Base-by-base conservation (phyloP, 169 alveolate species). In the Babesia microti region DNA sequence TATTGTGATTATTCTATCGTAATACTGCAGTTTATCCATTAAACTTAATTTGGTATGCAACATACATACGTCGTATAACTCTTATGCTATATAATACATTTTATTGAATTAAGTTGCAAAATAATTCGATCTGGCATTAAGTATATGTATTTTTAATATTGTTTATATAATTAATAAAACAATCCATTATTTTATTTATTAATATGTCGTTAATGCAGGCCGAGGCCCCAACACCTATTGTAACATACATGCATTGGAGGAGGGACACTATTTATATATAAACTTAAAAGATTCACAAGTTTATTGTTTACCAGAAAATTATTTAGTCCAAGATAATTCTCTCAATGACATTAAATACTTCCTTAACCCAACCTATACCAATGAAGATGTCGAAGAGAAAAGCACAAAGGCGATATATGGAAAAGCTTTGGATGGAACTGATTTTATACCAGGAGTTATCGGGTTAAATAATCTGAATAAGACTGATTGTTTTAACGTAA, bases 221-320 rank as follows among this genome's bases (percentile, higher is more conserved):
- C 70, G 91, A 41, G 98, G 98, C 27, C 84, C 76, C 63, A 74
- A 84, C 36, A 93, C 99, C 0, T 80, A 87, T 33, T 95, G 97
- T 9, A 92, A 93, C 70, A 86, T 84, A 17, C 99, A 95, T 60
- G 89, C 97, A 23, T 61, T 95, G 34, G 96, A 92, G 72, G 87
- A 87, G 50, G 72, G 85, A 17, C 98, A 95, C 72, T 96, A 91
- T 70, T 81, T 93, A 45, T 93, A 87, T 76, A 90, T 93, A 35
- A 91, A 91, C 60, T 69, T 93, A 41, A 80, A 84, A 41, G 85
- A 87, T 43, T 75, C 91, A 53, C 81, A 61, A 48, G 86, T 92
- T 48, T 90, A 76, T 70, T 92, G 98, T 63, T 72, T 96, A 0
- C 99, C 99, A 17, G 98, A 96, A 54, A 89, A 89, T 45, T 93